A percentile compares a stretch with the other conserved stretches of the same genome.
These are phyloP conservation scores for Fusarium brevicatenulatum DNA, from an alignment of 2,329 filamentous ascomycete species.

Conservation along the genomic window DNA sequence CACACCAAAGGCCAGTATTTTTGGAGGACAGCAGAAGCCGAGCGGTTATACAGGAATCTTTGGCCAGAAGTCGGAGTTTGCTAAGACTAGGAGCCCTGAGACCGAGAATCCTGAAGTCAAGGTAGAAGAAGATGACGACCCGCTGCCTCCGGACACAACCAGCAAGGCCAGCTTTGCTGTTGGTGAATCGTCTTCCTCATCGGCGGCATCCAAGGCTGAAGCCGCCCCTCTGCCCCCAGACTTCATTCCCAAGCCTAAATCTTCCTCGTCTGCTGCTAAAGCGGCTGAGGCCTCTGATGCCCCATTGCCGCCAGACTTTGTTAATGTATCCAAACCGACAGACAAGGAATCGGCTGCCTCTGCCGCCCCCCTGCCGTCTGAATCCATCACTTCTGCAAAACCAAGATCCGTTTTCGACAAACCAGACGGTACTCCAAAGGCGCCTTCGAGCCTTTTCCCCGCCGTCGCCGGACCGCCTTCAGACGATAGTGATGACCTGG, in stretches of 20 bases:
- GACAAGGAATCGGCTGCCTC: conserved; percentile 4
- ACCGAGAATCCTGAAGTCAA: conserved; percentile 51
- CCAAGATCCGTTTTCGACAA: conserved; percentile 34
- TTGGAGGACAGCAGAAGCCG: conserved; percentile 38
- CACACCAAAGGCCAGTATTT: conserved; percentile 36
- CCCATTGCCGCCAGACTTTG: conserved; percentile 49
- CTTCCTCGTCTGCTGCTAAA: conserved; percentile 5
- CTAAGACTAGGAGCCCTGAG: conserved; percentile 20
- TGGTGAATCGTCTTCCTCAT: conserved; percentile 64
- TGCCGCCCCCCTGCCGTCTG: conserved; percentile 30
- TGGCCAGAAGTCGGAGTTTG: conserved; percentile 30
- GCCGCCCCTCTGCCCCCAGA: conserved; percentile 59
- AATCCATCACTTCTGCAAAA: conserved; percentile 22
- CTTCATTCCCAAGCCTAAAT: conserved; percentile 38
- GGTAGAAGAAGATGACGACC: conserved; percentile 50
- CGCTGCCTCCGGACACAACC: conserved; percentile 65
- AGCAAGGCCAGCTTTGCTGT: conserved; percentile 62
- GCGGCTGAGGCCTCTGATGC: conserved; percentile 38
- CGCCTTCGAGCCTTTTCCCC: conserved; percentile 47
- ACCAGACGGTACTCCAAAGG: conserved; percentile 51
- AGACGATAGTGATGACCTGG: conserved; percentile 53
- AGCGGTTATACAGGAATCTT: conserved; percentile 40
- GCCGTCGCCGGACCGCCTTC: conserved; percentile 51
- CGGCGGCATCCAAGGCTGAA: conserved; percentile 51
- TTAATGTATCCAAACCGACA: conserved; percentile 31